Conservation (phyloP, 2,329 filamentous ascomycete genomes). For the Neopestalotiopsis sp. region DNA sequence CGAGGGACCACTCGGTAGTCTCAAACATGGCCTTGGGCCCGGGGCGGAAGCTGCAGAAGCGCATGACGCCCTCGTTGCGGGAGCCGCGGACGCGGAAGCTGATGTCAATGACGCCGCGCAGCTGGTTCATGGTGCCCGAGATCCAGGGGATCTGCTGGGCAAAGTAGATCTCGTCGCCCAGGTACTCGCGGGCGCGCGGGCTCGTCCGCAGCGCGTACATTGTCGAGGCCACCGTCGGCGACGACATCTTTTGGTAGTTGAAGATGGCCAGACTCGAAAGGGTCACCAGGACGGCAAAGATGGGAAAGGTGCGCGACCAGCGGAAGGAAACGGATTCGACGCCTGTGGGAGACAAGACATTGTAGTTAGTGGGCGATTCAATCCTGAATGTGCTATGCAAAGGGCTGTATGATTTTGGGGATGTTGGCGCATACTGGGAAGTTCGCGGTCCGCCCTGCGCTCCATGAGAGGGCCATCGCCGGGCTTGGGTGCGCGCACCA, state of each 20-base stretch:
- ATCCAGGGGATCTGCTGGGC: conserved; percentile 82
- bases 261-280: conserved; percentile 85
- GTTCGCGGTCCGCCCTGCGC: conserved; percentile 68
- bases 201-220: conserved; percentile 91
- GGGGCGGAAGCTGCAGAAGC: conserved; percentile 78
- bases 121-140: conserved; percentile 86
- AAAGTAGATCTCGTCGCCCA: conserved; percentile 90
- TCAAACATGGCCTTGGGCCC: conserved; percentile 70
- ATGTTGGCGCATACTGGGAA: conserved; percentile 57
- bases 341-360: conserved; percentile 36
- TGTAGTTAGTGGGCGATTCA: neutral
- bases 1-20: conserved; percentile 89
- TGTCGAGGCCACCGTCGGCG: conserved; percentile 82
- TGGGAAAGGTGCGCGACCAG: conserved; percentile 77
- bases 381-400: no score
- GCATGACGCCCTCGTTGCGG: conserved; percentile 72
- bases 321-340: conserved; percentile 58
- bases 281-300: conserved; percentile 78
- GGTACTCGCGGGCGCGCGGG: conserved; percentile 71
- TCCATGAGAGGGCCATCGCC: conserved; percentile 70
- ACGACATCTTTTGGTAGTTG: conserved; percentile 98
- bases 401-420: neutral
- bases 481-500: conserved; percentile 61
- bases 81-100: conserved; percentile 85
- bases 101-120: conserved; percentile 90